phyloP scores from a whole-genome alignment of 139 green algal genomes.

The Chlorella sp. region DNA sequence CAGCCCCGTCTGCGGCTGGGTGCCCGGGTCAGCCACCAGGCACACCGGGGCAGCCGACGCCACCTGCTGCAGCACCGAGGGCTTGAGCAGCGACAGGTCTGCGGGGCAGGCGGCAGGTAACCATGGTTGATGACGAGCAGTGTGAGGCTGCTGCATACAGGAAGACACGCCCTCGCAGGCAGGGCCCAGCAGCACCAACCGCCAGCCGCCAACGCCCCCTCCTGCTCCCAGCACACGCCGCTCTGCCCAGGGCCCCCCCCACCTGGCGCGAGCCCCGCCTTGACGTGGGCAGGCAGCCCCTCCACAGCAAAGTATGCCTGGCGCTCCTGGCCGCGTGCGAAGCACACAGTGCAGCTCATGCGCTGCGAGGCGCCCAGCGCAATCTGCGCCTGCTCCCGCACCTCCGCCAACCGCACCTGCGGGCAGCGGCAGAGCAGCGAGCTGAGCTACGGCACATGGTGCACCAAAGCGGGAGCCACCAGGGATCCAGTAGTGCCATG shows the following conservation, averaged over 20 bases:
- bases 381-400: slow-evolving; percentile 31
- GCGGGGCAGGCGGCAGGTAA: not conserved
- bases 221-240: not conserved
- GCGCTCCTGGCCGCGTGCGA: slow-evolving; percentile 73
- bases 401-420: slow-evolving; percentile 45
- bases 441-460: too few relatives aligned
- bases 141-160: not conserved
- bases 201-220: not conserved
- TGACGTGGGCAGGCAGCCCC: slow-evolving; percentile 33
- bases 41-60: slow-evolving; percentile 49
- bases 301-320: slow-evolving; percentile 71
- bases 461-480: too few relatives aligned
- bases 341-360: slow-evolving; percentile 76
- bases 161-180: not conserved
- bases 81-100: slow-evolving; percentile 17
- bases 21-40: slow-evolving; percentile 71
- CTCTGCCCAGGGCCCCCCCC: not conserved
- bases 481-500: too few relatives aligned
- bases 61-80: slow-evolving; percentile 22
- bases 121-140: not conserved
- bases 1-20: slow-evolving; percentile 49
- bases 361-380: slow-evolving; percentile 36
- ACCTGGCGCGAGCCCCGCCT: slow-evolving; percentile 19
- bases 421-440: too few relatives aligned
- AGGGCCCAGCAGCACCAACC: not conserved